phyloP scores from a whole-genome alignment of 2,329 filamentous ascomycete species.

The Neobulgaria alba region DNA sequence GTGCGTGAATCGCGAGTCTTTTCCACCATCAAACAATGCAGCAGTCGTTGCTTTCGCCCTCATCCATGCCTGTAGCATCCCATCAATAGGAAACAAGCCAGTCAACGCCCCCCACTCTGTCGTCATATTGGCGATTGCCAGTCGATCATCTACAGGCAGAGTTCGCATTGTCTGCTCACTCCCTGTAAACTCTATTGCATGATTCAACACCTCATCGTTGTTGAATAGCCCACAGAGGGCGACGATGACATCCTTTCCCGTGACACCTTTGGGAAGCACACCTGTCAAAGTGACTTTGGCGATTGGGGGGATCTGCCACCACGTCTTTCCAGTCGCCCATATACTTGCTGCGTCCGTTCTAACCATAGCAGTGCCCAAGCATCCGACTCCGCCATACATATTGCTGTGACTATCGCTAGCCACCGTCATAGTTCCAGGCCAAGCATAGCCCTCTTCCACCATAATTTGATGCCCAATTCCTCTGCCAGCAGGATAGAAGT shows the following conservation, averaged over 20 bases:
- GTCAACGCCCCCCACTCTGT: constrained; percentile 70
- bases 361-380: constrained; percentile 72
- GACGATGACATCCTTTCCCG: constrained; percentile 90
- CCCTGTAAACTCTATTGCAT: constrained; percentile 81
- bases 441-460: constrained; percentile 76
- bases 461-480: constrained; percentile 91
- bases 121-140: constrained; percentile 74
- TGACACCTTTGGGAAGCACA: constrained; percentile 67
- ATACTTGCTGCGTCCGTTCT: constrained; percentile 81
- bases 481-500: constrained; percentile 67
- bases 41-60: constrained; percentile 65
- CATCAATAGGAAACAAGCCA: constrained; percentile 75
- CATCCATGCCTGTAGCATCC: constrained; percentile 62
- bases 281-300: constrained; percentile 74
- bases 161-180: constrained; percentile 67
- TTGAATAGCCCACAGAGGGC: constrained; percentile 81
- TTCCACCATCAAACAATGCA: constrained; percentile 47
- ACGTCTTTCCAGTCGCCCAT: constrained; percentile 74
- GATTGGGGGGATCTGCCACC: constrained; percentile 84
- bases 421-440: constrained; percentile 78
- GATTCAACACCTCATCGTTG: constrained; percentile 82
- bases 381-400: constrained; percentile 75
- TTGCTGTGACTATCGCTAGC: constrained; percentile 73
- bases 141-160: constrained; percentile 61
- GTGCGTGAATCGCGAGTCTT: constrained; percentile 59